Percentiles rank a stretch among this genome's conserved stretches.
These are phyloP conservation scores for Metschnikowia borealis DNA, from an alignment of 805 yeast genomes.

Conservation along the genomic window DNA sequence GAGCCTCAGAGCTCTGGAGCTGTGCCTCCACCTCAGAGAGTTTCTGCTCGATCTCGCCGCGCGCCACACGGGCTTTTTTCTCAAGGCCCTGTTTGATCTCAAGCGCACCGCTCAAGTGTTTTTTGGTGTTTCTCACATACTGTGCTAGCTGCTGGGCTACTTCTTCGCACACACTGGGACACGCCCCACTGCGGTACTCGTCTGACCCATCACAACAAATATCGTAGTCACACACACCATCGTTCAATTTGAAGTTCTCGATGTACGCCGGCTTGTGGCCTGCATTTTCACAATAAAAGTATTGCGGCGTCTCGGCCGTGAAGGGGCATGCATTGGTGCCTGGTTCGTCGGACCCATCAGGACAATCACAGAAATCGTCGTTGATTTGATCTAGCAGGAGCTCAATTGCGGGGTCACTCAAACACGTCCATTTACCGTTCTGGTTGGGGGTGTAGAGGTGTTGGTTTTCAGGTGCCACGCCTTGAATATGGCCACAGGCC, in stretches of 20 bases:
- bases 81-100: slow-evolving; percentile 26
- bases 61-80: slow-evolving; percentile 18
- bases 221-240: slow-evolving; percentile 89
- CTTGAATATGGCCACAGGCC: slow-evolving; percentile 18
- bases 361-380: slow-evolving; percentile 93
- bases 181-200: slow-evolving; percentile 49
- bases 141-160: slow-evolving; percentile 39
- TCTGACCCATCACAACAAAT: slow-evolving; percentile 94
- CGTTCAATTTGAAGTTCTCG: slow-evolving; percentile 68
- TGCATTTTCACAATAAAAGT: slow-evolving; percentile 72
- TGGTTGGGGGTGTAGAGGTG: slow-evolving; percentile 48
- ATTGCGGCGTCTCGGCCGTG: slow-evolving; percentile 20
- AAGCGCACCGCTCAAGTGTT: slow-evolving; percentile 20
- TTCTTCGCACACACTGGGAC: slow-evolving; percentile 54
- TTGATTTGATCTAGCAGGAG: slow-evolving; percentile 64
- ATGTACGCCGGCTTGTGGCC: slow-evolving; percentile 65
- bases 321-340: slow-evolving; percentile 80
- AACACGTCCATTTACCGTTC: slow-evolving; percentile 62
- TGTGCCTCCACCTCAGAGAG: background rate
- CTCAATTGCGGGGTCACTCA: slow-evolving; percentile 60
- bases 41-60: slow-evolving; percentile 12
- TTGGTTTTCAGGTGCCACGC: slow-evolving; percentile 38
- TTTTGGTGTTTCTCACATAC: background rate
- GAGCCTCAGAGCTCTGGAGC: slow-evolving; percentile 2
- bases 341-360: slow-evolving; percentile 97